Conservation (phyloP, 441 rosid genomes). For the Erodium texanum region DNA sequence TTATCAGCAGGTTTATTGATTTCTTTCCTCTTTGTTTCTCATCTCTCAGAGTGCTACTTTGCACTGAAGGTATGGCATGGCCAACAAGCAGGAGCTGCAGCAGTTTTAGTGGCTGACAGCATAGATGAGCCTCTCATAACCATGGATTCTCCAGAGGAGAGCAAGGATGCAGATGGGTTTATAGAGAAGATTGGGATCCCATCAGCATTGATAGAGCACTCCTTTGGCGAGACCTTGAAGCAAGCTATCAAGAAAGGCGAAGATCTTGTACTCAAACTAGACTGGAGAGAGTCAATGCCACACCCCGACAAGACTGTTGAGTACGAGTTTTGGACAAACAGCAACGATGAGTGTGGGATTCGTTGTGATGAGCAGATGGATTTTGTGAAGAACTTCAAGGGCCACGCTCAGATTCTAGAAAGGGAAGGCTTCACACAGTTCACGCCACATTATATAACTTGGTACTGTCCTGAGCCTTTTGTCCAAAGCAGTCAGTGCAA, state of each 20-base stretch:
- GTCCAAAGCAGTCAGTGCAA: slow-evolving; percentile 83
- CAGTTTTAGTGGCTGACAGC: slow-evolving; percentile 87
- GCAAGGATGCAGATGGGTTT: slow-evolving; percentile 51
- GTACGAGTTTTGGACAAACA: slow-evolving; percentile 87
- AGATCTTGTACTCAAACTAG: slow-evolving; percentile 90
- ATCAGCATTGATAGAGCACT: slow-evolving; percentile 80
- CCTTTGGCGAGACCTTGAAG: slow-evolving; percentile 63
- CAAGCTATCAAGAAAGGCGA: slow-evolving; percentile 57
- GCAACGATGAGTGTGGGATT: slow-evolving; percentile 88
- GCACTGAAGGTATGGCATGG: slow-evolving; percentile 96
- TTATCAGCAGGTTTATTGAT: background rate
- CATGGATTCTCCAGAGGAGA: slow-evolving; percentile 90
- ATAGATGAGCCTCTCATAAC: slow-evolving; percentile 80
- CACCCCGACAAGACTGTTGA: slow-evolving; percentile 96
- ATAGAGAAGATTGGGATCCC: slow-evolving; percentile 91
- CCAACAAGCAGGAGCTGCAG: slow-evolving; percentile 93
- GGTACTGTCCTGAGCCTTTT: slow-evolving; percentile 92
- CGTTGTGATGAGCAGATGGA: slow-evolving; percentile 91
- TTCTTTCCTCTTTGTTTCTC: background rate
- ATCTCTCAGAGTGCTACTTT: slow-evolving; percentile 68
- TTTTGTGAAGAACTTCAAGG: slow-evolving; percentile 75
- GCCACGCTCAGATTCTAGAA: slow-evolving; percentile 82
- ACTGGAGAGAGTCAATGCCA: slow-evolving; percentile 98
- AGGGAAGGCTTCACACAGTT: slow-evolving; percentile 84
- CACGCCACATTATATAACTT: slow-evolving; percentile 87